These are phyloP conservation scores for Leptomonas pyrrhocoris DNA, from an alignment of 208 protist genomes.

Conservation along the genomic window DNA sequence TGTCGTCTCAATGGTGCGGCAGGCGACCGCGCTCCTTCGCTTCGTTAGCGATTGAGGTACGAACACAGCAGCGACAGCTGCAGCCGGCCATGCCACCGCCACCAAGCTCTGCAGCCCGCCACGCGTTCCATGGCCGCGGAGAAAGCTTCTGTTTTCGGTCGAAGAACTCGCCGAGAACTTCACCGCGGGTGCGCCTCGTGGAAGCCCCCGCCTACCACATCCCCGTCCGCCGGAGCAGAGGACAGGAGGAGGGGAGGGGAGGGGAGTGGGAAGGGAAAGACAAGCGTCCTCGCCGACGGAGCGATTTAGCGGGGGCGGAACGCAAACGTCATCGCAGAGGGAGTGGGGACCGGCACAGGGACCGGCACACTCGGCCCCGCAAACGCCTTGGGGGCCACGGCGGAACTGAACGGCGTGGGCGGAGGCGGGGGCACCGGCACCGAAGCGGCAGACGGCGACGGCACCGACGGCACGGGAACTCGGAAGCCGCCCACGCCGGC, in stretches of 20 bases:
- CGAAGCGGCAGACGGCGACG: neutral
- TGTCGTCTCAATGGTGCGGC: no score
- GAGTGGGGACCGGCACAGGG: conserved; percentile 27
- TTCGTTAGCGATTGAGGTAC: no score
- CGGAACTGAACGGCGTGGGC: neutral
- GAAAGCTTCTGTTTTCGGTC: neutral
- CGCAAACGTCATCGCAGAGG: no score
- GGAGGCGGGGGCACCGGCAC: neutral
- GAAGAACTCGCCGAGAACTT: neutral
- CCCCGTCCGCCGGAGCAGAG: no score
- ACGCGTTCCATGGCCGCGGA: neutral
- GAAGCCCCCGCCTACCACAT: no score
- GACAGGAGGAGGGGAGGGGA: no score
- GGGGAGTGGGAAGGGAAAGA: neutral
- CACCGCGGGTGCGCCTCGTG: no score
- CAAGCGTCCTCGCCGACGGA: neutral
- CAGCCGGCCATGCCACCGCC: neutral
- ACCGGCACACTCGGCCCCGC: conserved; percentile 13
- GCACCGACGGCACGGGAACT: neutral
- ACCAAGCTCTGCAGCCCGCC: neutral
- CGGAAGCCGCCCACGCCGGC: neutral
- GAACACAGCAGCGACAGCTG: no score
- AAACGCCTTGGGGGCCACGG: neutral
- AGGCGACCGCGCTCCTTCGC: no score
- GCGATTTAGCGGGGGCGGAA: neutral